Evolutionary conservation across 345 rosid genomes (phyloP).

Genomic region (Clarkia xantiana): DNA sequence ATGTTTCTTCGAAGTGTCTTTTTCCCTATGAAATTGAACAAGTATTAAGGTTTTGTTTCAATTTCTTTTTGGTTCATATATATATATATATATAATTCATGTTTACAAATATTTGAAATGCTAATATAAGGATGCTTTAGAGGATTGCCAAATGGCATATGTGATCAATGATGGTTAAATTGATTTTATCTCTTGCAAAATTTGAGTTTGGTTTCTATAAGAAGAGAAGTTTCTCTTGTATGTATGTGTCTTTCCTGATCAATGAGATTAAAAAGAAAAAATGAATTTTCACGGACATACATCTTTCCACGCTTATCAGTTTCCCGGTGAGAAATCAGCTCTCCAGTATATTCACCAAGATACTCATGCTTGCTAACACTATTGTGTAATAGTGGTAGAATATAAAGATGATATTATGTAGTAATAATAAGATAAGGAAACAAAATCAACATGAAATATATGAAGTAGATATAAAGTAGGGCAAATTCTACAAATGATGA

Average conservation of each 20-base stretch:
- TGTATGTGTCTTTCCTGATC: conserved; percentile 73
- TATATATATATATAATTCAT: no score
- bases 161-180: no score
- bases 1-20: no score
- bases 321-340: conserved; percentile 92
- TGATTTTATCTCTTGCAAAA: no score
- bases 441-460: not conserved
- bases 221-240: no score
- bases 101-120: no score
- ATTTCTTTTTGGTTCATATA: no score
- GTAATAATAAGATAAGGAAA: not conserved
- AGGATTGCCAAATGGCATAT: no score
- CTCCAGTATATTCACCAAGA: conserved; percentile 98
- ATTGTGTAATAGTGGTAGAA: conserved; percentile 32
- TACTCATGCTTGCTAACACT: conserved; percentile 93
- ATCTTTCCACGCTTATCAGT: conserved; percentile 99
- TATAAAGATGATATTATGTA: conserved; percentile 9
- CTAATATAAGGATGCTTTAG: no score
- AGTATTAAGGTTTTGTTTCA: no score
- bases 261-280: conserved; percentile 90
- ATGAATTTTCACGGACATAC: conserved; percentile 94
- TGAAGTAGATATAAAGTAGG: conserved; percentile 5
- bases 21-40: no score
- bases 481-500: conserved; percentile 1
- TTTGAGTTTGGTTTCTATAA: no score